Evolutionary conservation across 306 rosid genomes (phyloP).

Genomic region (Dalbergia oliveri): DNA sequence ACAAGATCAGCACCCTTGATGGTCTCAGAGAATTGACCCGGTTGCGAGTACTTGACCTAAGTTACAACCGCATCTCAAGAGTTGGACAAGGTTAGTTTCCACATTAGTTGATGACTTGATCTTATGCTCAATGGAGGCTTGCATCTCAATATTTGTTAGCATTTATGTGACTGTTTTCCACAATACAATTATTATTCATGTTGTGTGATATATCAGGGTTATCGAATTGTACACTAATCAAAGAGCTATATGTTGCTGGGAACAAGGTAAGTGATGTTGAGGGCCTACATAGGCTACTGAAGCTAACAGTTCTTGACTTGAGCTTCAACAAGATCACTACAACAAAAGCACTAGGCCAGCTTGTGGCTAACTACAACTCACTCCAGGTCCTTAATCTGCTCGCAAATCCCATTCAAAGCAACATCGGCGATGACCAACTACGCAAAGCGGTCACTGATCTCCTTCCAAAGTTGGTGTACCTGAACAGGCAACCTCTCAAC

Average conservation of each 20-base stretch:
- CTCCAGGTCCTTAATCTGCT: conserved; percentile 75
- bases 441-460: conserved; percentile 66
- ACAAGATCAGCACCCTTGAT: conserved; percentile 76
- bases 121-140: neutral
- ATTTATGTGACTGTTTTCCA: neutral
- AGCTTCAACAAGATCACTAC: conserved; percentile 92
- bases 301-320: conserved; percentile 81
- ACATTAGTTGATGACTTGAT: neutral
- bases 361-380: conserved; percentile 89
- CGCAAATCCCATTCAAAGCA: conserved; percentile 83
- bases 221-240: conserved; percentile 73
- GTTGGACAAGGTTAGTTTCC: conserved; percentile 75
- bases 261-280: conserved; percentile 87
- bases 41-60: conserved; percentile 76
- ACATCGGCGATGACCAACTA: conserved; percentile 73
- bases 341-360: conserved; percentile 76
- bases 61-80: conserved; percentile 87
- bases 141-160: neutral
- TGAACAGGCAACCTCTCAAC: conserved; percentile 78
- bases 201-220: conserved; percentile 58
- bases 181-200: neutral
- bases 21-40: conserved; percentile 79
- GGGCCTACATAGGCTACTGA: conserved; percentile 86
- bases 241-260: conserved; percentile 81
- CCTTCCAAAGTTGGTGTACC: conserved; percentile 74